Percentiles rank a stretch among this genome's conserved stretches.
Evolutionary conservation across 176 grass and related monocot species (phyloP).

Genomic region (Oryza australiensis): DNA sequence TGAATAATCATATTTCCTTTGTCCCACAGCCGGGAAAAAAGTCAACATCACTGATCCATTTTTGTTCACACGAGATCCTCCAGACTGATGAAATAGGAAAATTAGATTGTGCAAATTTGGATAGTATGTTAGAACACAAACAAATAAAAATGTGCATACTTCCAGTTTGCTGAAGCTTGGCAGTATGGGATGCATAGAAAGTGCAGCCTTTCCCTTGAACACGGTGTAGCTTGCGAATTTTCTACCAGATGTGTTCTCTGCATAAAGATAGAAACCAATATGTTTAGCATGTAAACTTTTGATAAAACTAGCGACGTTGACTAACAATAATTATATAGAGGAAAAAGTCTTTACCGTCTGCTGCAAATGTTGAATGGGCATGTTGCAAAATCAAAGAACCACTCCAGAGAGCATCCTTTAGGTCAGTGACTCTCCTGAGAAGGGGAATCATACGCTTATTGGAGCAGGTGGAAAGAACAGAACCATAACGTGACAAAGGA

Average conservation of each 20-base stretch:
- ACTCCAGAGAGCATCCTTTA: slow-evolving; percentile 50
- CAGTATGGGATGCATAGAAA: slow-evolving; percentile 63
- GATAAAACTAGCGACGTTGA: not conserved
- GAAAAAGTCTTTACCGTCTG: slow-evolving; percentile 36
- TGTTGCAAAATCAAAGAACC: slow-evolving; percentile 48
- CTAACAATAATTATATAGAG: not conserved
- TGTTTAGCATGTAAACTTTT: not conserved
- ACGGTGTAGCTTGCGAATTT: slow-evolving; percentile 66
- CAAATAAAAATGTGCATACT: slow-evolving; percentile 49
- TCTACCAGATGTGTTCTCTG: slow-evolving; percentile 44
- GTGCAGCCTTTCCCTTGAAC: slow-evolving; percentile 93
- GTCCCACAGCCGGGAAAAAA: slow-evolving; percentile 79
- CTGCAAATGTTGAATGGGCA: slow-evolving; percentile 53
- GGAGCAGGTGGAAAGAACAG: not conserved
- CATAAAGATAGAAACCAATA: slow-evolving; percentile 27
- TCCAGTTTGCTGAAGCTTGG: slow-evolving; percentile 66
- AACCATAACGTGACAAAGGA: not conserved
- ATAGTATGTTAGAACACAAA: slow-evolving; percentile 13
- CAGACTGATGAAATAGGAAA: slow-evolving; percentile 52
- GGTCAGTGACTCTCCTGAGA: slow-evolving; percentile 33
- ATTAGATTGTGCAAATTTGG: slow-evolving; percentile 10
- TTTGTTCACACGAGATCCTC: slow-evolving; percentile 56
- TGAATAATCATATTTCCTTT: slow-evolving; percentile 82
- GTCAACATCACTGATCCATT: slow-evolving; percentile 78
- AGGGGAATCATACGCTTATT: not conserved